These are phyloP conservation scores for Trichoderma sp. DNA, from an alignment of 2,329 filamentous ascomycete genomes.

Conservation along the genomic window DNA sequence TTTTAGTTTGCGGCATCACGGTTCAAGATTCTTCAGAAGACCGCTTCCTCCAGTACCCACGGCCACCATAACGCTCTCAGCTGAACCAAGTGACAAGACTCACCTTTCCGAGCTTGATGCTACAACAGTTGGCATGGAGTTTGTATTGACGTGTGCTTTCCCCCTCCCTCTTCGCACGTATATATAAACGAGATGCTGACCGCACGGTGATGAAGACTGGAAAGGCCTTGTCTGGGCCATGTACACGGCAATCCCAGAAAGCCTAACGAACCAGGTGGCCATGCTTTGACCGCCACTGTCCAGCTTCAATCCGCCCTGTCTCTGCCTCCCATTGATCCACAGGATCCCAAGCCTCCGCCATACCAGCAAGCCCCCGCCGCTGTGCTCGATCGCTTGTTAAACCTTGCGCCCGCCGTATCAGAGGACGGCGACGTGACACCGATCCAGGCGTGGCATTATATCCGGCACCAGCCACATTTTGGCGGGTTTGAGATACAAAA, in stretches of 20 bases:
- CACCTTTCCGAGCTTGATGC: constrained; percentile 36
- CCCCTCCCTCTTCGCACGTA: not conserved
- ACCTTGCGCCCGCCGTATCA: constrained; percentile 34
- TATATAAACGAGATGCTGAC: not conserved
- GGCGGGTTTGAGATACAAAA: constrained; percentile 36
- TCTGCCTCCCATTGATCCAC: constrained; percentile 1
- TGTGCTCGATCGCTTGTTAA: constrained; percentile 34
- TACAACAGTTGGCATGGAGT: constrained; percentile 39
- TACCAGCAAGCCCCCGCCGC: constrained; percentile 30
- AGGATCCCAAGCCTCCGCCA: constrained; percentile 22
- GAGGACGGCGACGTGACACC: constrained; percentile 46
- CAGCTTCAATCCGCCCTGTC: constrained; percentile 29
- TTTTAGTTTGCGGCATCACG: not conserved
- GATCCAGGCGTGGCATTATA: constrained; percentile 45
- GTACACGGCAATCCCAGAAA: constrained; percentile 36
- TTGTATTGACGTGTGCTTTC: constrained; percentile 39
- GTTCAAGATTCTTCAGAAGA: not conserved
- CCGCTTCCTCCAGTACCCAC: not conserved
- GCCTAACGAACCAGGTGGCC: constrained; percentile 35
- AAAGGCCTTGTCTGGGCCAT: constrained; percentile 38
- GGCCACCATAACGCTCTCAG: not conserved
- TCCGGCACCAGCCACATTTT: constrained; percentile 42
- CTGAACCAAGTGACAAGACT: not conserved
- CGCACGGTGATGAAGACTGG: constrained; percentile 33
- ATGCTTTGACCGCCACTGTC: constrained; percentile 36